Evolutionary conservation across 2,329 filamentous ascomycete genomes (phyloP).

Genomic region (Capronia epimyces): DNA sequence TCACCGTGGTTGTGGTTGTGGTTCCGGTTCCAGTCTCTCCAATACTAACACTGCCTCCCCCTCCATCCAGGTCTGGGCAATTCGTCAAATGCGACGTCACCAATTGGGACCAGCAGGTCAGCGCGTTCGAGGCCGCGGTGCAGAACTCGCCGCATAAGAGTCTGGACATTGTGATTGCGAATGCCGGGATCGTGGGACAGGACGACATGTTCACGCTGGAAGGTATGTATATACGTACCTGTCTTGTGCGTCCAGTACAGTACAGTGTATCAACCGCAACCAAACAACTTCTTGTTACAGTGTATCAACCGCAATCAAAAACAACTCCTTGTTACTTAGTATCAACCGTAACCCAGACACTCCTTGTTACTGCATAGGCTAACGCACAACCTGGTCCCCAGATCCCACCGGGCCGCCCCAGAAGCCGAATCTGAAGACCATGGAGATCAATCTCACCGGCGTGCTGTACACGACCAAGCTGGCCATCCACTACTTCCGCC

Average conservation of each 20-base stretch:
- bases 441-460: conserved; percentile 41
- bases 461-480: conserved; percentile 45
- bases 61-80: too few species aligned
- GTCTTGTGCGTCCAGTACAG: neutral
- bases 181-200: conserved; percentile 41
- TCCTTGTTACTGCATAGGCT: neutral
- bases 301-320: too few species aligned
- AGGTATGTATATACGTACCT: conserved; percentile 28
- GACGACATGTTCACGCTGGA: conserved; percentile 40
- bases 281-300: too few species aligned
- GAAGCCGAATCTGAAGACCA: conserved; percentile 4
- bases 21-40: too few species aligned
- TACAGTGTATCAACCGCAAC: too few species aligned
- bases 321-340: too few species aligned
- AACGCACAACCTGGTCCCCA: conserved; percentile 38
- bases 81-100: conserved; percentile 43
- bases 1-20: too few species aligned
- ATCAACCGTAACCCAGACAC: too few species aligned
- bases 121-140: conserved; percentile 39
- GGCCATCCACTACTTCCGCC: conserved; percentile 44
- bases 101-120: conserved; percentile 41
- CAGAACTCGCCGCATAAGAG: conserved; percentile 36
- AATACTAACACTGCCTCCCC: too few species aligned
- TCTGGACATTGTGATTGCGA: conserved; percentile 46
- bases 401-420: conserved; percentile 28